phyloP scores from a whole-genome alignment of 1,139 yeast species.

The Magnusiomyces fungicola region DNA sequence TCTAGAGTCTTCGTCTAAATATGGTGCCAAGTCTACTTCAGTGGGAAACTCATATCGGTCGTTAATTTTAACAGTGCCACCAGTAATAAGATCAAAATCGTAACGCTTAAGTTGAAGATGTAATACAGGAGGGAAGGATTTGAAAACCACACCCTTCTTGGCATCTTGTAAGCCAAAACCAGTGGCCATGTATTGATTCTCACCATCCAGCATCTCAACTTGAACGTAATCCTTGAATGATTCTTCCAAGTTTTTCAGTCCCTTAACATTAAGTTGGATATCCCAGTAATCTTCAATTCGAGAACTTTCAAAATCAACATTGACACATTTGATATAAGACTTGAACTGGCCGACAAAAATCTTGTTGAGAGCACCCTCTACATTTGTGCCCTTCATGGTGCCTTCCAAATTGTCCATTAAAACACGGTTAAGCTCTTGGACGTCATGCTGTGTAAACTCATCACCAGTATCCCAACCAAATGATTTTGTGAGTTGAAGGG shows the following conservation, averaged over 20 bases:
- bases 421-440: constrained; percentile 90
- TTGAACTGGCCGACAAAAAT: constrained; percentile 96
- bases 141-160: constrained; percentile 89
- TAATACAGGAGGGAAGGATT: constrained; percentile 83
- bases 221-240: constrained; percentile 85
- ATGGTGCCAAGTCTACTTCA: constrained; percentile 71
- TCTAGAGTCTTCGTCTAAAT: constrained; percentile 49
- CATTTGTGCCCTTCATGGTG: constrained; percentile 84
- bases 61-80: constrained; percentile 82
- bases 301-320: constrained; percentile 93
- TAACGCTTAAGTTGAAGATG: constrained; percentile 91
- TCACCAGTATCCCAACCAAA: constrained; percentile 98
- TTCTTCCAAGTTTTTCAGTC: constrained; percentile 60
- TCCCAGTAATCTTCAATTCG: constrained; percentile 97
- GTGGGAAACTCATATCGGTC: constrained; percentile 90
- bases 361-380: constrained; percentile 70
- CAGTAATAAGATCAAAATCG: constrained; percentile 88
- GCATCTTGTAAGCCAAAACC: constrained; percentile 94
- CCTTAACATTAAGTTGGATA: constrained; percentile 88
- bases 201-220: constrained; percentile 85
- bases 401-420: constrained; percentile 90
- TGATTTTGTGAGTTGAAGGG: constrained; percentile 77
- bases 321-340: constrained; percentile 83
- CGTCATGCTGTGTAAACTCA: constrained; percentile 97
- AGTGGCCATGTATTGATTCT: constrained; percentile 91